Evolutionary conservation across 352 stramenopile genomes (phyloP).

Genomic region (Paralagenidium karlingii): DNA sequence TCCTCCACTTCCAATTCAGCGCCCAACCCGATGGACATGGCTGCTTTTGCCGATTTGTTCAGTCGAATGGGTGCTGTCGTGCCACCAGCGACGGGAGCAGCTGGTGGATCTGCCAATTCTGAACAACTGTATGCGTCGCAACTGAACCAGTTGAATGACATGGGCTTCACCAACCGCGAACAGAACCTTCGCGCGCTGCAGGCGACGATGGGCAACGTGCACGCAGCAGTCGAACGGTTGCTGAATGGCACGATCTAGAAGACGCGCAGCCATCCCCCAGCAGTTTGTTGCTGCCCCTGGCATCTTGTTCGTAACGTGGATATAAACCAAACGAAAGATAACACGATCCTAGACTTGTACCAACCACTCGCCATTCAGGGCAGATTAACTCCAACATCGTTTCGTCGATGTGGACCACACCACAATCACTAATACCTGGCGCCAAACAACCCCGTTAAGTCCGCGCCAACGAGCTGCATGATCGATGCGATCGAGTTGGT

Average conservation of each 20-base stretch:
- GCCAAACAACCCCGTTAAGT: too few species aligned
- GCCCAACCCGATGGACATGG: slow-evolving; percentile 28
- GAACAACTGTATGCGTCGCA: slow-evolving; percentile 81
- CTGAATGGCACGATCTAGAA: slow-evolving; percentile 63
- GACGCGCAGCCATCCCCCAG: too few species aligned
- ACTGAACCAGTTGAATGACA: slow-evolving; percentile 81
- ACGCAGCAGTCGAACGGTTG: slow-evolving; percentile 81
- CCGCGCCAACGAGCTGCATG: slow-evolving; percentile 1
- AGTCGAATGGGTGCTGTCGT: slow-evolving; percentile 7
- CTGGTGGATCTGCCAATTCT: slow-evolving; percentile 31
- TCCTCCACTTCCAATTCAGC: slow-evolving; percentile 1
- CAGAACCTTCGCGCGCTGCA: slow-evolving; percentile 83
- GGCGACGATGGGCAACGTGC: slow-evolving; percentile 78
- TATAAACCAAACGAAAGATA: too few species aligned
- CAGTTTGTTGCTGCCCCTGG: too few species aligned
- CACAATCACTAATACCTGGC: too few species aligned
- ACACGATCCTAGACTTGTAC: too few species aligned
- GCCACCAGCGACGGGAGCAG: slow-evolving; percentile 6
- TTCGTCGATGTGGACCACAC: too few species aligned
- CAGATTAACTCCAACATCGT: too few species aligned
- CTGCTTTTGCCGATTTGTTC: slow-evolving; percentile 20
- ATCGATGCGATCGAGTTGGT: slow-evolving; percentile 39
- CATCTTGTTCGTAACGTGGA: too few species aligned
- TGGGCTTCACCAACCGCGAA: slow-evolving; percentile 85
- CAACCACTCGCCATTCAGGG: too few species aligned